A percentile compares a stretch with the other conserved stretches of the same genome.
phyloP scores from a whole-genome alignment of 495 filamentous ascomycete genomes.

The Antarctomyces pellizariae region DNA sequence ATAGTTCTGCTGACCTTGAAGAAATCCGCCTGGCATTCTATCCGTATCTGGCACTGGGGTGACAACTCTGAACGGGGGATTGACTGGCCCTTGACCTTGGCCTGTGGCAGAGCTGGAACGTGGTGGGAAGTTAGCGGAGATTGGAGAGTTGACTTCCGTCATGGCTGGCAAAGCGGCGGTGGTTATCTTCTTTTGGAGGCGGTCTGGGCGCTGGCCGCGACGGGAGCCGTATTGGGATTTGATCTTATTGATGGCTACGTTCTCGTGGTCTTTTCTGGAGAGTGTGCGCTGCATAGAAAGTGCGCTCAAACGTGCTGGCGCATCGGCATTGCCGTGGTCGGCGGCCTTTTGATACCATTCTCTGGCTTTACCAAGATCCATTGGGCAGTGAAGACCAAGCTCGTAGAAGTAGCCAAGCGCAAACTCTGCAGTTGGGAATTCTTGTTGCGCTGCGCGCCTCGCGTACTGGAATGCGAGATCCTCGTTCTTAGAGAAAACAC shows the following conservation, averaged over 20 bases:
- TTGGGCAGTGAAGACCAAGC: constrained; percentile 69
- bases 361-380: constrained; percentile 61
- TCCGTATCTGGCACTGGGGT: no score
- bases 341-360: constrained; percentile 83
- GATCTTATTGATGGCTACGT: constrained; percentile 70
- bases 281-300: constrained; percentile 70
- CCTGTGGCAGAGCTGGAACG: constrained; percentile 13
- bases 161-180: constrained; percentile 30
- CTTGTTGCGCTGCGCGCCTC: constrained; percentile 53
- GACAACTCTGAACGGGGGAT: constrained; percentile 7
- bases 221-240: constrained; percentile 83
- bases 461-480: constrained; percentile 81
- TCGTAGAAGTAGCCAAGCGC: constrained; percentile 96
- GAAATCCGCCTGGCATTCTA: no score
- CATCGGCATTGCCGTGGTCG: constrained; percentile 81
- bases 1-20: no score
- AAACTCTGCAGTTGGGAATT: constrained; percentile 80
- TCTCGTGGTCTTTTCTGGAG: constrained; percentile 78
- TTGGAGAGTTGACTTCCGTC: constrained; percentile 12
- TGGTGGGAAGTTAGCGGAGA: constrained; percentile 3
- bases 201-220: constrained; percentile 42
- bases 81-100: constrained; percentile 12
- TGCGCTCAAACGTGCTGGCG: constrained; percentile 54
- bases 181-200: constrained; percentile 25
- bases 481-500: constrained; percentile 84